These are phyloP conservation scores for Citrullus colocynthis DNA, from an alignment of 306 rosid genomes.

Conservation along the genomic window DNA sequence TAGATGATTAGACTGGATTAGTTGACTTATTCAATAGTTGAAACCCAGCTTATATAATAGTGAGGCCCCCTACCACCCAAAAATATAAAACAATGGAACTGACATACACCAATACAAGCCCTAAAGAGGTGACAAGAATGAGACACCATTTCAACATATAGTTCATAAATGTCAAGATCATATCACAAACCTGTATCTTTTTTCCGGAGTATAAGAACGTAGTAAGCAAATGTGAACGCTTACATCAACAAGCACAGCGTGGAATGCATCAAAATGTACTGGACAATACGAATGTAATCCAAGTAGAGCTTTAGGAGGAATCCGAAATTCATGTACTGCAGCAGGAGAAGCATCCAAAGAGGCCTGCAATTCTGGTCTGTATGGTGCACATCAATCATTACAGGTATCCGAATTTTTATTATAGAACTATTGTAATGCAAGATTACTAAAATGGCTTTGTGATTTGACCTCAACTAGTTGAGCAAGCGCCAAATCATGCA, in stretches of 20 bases:
- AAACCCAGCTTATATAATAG: background rate
- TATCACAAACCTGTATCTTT: slow-evolving; percentile 58
- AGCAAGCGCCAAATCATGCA: slow-evolving; percentile 9
- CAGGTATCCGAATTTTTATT: slow-evolving; percentile 17
- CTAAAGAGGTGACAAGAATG: background rate
- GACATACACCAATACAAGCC: background rate
- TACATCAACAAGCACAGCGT: slow-evolving; percentile 70
- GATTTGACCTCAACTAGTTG: background rate
- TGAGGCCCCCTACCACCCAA: background rate
- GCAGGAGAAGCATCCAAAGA: slow-evolving; percentile 42
- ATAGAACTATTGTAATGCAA: slow-evolving; percentile 1
- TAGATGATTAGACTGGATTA: slow-evolving; percentile 7
- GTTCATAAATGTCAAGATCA: slow-evolving; percentile 15
- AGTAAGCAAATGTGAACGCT: slow-evolving; percentile 65
- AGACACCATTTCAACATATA: background rate
- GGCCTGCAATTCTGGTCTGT: slow-evolving; percentile 45
- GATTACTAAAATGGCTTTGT: slow-evolving; percentile 1
- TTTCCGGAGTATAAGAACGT: slow-evolving; percentile 25
- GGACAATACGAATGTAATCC: slow-evolving; percentile 88
- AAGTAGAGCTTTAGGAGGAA: slow-evolving; percentile 74
- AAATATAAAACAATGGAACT: background rate
- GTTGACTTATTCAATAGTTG: background rate
- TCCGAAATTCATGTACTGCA: slow-evolving; percentile 72
- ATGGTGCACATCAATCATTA: slow-evolving; percentile 21
- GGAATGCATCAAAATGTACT: slow-evolving; percentile 67